Evolutionary conservation across 2,329 filamentous ascomycete species (phyloP).

Genomic region (Alternaria solani): DNA sequence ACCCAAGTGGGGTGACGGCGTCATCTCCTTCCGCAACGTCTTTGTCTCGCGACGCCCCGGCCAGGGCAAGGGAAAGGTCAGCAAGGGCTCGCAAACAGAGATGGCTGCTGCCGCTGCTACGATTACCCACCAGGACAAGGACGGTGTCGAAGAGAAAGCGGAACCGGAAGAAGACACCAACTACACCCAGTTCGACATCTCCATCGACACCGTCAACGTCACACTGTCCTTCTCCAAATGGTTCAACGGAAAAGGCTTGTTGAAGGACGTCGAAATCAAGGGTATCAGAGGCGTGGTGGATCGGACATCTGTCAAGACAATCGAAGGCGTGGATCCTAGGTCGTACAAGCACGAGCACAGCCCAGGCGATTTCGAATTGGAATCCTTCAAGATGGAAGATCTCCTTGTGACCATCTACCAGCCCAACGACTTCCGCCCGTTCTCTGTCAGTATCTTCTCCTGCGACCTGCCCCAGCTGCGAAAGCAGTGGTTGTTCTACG

Average conservation of each 20-base stretch:
- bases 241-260: conserved; percentile 94
- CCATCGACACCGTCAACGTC: conserved; percentile 93
- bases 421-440: conserved; percentile 89
- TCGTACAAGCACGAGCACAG: conserved; percentile 87
- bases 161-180: conserved; percentile 84
- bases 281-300: conserved; percentile 93
- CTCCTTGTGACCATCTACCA: conserved; percentile 91
- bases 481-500: conserved; percentile 98
- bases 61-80: conserved; percentile 80
- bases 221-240: conserved; percentile 97
- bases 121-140: conserved; percentile 60
- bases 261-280: conserved; percentile 92
- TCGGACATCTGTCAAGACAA: conserved; percentile 81
- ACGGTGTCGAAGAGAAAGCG: conserved; percentile 50
- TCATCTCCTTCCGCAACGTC: conserved; percentile 96
- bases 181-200: conserved; percentile 97
- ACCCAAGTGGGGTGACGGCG: conserved; percentile 91
- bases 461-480: conserved; percentile 91
- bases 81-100: conserved; percentile 85
- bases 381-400: conserved; percentile 96
- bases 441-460: conserved; percentile 92
- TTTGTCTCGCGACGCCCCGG: conserved; percentile 93
- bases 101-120: conserved; percentile 87
- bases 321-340: conserved; percentile 77
- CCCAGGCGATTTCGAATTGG: conserved; percentile 95